Evolutionary conservation across 192 early-diverging fungal genomes (phyloP).

Genomic region (Gamsiella multidivaricata): DNA sequence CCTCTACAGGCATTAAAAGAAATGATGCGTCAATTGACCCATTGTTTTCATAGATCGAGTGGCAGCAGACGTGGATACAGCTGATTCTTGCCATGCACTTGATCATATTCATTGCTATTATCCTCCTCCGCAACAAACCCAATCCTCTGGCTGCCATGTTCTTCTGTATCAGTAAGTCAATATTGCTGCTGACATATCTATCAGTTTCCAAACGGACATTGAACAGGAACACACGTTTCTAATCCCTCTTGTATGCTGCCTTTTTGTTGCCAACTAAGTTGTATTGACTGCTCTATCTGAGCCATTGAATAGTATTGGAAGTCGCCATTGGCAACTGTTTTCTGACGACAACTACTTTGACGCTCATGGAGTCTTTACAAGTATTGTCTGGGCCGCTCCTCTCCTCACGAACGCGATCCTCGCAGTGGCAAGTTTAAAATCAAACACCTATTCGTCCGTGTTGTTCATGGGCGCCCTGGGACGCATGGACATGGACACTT

Average conservation of each 20-base stretch:
- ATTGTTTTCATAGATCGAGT: conserved; percentile 53
- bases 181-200: not conserved
- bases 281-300: conserved; percentile 57
- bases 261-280: conserved; percentile 53
- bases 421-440: conserved; percentile 49
- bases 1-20: too few relatives aligned
- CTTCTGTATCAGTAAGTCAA: conserved; percentile 55
- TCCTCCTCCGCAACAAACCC: conserved; percentile 55
- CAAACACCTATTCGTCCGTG: too few relatives aligned
- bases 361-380: conserved; percentile 55
- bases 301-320: conserved; percentile 55
- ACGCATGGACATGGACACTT: not conserved
- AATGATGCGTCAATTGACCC: not conserved
- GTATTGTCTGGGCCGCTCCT: conserved; percentile 56
- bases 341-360: conserved; percentile 65
- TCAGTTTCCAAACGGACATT: too few relatives aligned
- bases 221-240: too few relatives aligned
- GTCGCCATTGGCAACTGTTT: conserved; percentile 56
- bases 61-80: conserved; percentile 62
- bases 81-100: conserved; percentile 55
- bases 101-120: conserved; percentile 41
- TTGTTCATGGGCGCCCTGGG: not conserved
- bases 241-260: not conserved
- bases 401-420: conserved; percentile 54
- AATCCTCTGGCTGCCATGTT: conserved; percentile 54